These are phyloP conservation scores for Maudiozyma turicensis DNA, from an alignment of 805 yeast species.

Conservation along the genomic window DNA sequence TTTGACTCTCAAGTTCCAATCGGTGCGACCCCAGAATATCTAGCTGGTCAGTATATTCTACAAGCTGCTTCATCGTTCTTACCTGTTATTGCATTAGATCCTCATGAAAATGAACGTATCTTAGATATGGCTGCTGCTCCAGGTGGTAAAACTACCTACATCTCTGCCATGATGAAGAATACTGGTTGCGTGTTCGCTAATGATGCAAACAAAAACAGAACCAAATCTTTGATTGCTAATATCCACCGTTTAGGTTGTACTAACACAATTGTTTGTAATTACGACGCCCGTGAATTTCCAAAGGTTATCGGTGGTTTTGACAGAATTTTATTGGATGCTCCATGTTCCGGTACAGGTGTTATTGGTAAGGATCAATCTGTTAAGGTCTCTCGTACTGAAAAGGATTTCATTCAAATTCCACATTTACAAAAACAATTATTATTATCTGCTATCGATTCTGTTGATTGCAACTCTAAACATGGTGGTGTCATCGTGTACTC, in stretches of 20 bases:
- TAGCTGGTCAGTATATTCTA: constrained; percentile 93
- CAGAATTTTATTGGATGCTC: constrained; percentile 91
- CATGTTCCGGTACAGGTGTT: constrained; percentile 99
- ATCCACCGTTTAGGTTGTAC: constrained; percentile 95
- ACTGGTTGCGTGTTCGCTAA: constrained; percentile 97
- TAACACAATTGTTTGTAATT: constrained; percentile 91
- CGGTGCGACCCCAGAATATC: constrained; percentile 98
- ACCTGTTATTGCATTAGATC: constrained; percentile 95
- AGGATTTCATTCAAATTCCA: constrained; percentile 93
- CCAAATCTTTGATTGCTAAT: constrained; percentile 92
- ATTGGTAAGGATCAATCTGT: constrained; percentile 95
- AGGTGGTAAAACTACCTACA: constrained; percentile 95
- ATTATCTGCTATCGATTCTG: constrained; percentile 93
- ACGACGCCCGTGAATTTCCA: constrained; percentile 97
- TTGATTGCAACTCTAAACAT: constrained; percentile 81
- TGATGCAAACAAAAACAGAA: constrained; percentile 93
- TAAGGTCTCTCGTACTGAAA: constrained; percentile 86
- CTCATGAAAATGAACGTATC: constrained; percentile 93
- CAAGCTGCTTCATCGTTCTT: constrained; percentile 98
- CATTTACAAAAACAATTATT: constrained; percentile 91
- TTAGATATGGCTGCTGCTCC: constrained; percentile 99
- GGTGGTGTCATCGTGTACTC: constrained; percentile 95
- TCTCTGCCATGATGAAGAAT: constrained; percentile 93
- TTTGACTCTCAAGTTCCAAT: constrained; percentile 99
- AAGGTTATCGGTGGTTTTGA: constrained; percentile 98